Evolutionary conservation across 2,329 filamentous ascomycete species (phyloP), one percentile per base, ranked within the genome.

Genomic region (Madurella fahalii): DNA sequence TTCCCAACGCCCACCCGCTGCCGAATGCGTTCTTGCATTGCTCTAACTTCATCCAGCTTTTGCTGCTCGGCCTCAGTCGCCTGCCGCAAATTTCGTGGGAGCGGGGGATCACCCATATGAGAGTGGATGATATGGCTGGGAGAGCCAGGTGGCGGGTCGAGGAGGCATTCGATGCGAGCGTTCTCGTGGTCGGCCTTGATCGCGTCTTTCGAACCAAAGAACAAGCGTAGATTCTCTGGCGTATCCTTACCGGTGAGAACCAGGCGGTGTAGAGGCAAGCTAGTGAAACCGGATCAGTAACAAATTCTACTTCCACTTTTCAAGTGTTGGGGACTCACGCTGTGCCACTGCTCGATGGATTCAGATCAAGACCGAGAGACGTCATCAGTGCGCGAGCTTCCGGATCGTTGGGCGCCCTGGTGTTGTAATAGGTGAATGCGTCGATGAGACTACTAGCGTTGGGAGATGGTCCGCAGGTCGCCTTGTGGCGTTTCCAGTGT

Each of bases 181-280:
- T 16, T 31, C n/a, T 32, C 40, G 13, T 52, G 45, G 5, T 50
- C 20, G 5, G 46, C 31, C 16, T 44, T 42, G 20, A 54, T 42
- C 7, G 31, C 12, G 16, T 5, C 20, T 43, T 50, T 43, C 9
- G 55, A 51, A 20, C 55, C 55, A 52, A 49, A 57, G 8, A 57
- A 47, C 7, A 52, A 44, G 20, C 25, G 48, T 43, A 57, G 34
- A 2, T 57, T 57, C 39, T 54, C 44, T 13, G 51, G 32, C 2
- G 55, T 57, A 34, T 57, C 55, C 47, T 52, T 40, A 16, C 55
- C 55, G 12, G 55, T 52, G 51, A 43, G 4, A 47, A 57, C 9
- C n/a, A 54, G 55, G 44, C 52, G 52, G 39, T 37, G 40, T 2
- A 52, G 47, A 47, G 55, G 39, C 40, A 53, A 15, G 20, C 55